Base-by-base conservation (phyloP, 140 eudicot genomes). In the Cichorium intybus region DNA sequence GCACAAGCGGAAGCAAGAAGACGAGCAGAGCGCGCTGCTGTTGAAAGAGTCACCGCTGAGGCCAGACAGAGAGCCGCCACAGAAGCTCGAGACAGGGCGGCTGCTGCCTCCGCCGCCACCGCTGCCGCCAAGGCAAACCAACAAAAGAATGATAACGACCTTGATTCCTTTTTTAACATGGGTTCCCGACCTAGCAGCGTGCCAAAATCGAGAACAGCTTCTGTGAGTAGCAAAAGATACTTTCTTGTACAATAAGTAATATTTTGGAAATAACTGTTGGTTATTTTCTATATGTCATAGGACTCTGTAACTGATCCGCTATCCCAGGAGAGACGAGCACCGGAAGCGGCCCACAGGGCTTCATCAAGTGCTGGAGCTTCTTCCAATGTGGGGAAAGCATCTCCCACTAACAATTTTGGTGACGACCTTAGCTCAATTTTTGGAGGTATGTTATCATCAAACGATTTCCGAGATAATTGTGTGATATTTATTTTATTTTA, bases 351-450 rank as follows among this genome's bases (percentile, higher is more conserved):
- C 51, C 85, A 73, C 77, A 53, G 77, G 78, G 26, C 83, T 56
- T 69, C 83, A 46, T 69, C 86, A 8, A 59, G 76, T 58, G 61
- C 66, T 18, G 84, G 79, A 64, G 67, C 55, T 62, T 15, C 97
- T 15, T 78, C 95, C 33, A 82, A 72, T 76, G 85, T 84, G 66
- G 76, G 83, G 65, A 91, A 85, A 64, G 77, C 91, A 56, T 78
- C 95, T 70, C 83, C 97, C 24, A 60, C 96, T 24, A 41, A 84
- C 35, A 87, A 75, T 75, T 76, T 85, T 49, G 96, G 78, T 50
- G 97, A 91, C 37, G 96, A 91, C 74, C 85, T 91, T 48, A 82
- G 85, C 82, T 84, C 95, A 52, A 79, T 91, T 59, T 87, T 87
- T 69, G 96, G 90, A 80, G 96, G 97, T 91, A 78, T 46, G 46